Percentiles rank a stretch among this genome's conserved stretches.
phyloP scores from a whole-genome alignment of 768 basidiomycete genomes.

The Rhodotorula kratochvilovae region DNA sequence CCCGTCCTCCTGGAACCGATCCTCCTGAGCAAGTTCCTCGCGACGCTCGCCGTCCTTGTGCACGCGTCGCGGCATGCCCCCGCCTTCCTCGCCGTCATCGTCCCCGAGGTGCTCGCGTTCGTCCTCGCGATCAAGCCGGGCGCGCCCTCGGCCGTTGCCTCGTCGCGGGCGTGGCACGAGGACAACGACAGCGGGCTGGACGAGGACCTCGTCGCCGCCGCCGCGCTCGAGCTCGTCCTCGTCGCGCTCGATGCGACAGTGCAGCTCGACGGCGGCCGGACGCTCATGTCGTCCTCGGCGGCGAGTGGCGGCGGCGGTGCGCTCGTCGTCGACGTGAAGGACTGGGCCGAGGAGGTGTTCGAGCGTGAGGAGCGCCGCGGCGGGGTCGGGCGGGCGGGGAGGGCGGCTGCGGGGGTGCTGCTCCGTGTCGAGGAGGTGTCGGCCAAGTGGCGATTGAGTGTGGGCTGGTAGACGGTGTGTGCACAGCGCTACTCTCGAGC shows the following conservation, averaged over 20 bases:
- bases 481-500: too few species aligned
- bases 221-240: constrained; percentile 71
- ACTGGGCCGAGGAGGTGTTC: constrained; percentile 52
- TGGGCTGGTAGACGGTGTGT: constrained; percentile 49
- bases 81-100: constrained; percentile 74
- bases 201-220: constrained; percentile 65
- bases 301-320: constrained; percentile 61
- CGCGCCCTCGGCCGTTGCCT: neutral
- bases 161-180: neutral
- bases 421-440: constrained; percentile 71
- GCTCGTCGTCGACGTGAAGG: constrained; percentile 55
- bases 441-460: constrained; percentile 63
- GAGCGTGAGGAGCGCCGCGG: constrained; percentile 22
- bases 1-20: constrained; percentile 76
- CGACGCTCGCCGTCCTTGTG: constrained; percentile 70
- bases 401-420: constrained; percentile 72
- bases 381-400: constrained; percentile 57
- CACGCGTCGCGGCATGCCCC: constrained; percentile 76
- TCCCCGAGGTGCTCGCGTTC: constrained; percentile 75
- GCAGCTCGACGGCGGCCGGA: constrained; percentile 70
- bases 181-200: neutral
- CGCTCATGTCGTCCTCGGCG: constrained; percentile 60
- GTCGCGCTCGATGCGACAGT: constrained; percentile 68
- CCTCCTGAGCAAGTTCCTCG: constrained; percentile 68
- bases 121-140: constrained; percentile 65